Conservation (phyloP, 805 yeast species). For the Ogataea pignaliae region DNA sequence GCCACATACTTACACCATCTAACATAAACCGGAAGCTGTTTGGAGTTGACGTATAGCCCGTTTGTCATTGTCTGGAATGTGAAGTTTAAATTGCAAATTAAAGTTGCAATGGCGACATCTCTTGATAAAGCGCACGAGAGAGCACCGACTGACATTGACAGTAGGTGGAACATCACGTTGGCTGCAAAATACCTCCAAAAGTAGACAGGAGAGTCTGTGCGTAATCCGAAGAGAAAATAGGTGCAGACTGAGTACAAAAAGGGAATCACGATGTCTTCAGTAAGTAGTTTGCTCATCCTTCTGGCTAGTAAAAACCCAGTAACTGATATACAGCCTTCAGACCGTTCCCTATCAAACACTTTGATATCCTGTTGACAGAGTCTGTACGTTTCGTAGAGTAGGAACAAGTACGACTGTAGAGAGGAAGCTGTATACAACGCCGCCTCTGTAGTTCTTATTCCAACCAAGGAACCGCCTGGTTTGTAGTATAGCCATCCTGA, state of each 20-base stretch:
- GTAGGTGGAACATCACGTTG: conserved; percentile 50
- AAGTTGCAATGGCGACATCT: conserved; percentile 57
- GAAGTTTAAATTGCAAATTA: conserved; percentile 58
- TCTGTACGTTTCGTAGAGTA: conserved; percentile 56
- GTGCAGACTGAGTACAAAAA: conserved; percentile 56
- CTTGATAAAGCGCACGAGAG: conserved; percentile 50
- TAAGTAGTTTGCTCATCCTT: conserved; percentile 55
- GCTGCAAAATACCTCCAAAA: conserved; percentile 64
- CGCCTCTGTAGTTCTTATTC: conserved; percentile 57
- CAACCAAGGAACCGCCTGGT: conserved; percentile 56
- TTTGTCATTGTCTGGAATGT: conserved; percentile 74
- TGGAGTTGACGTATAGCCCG: conserved; percentile 75
- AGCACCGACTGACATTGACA: conserved; percentile 53
- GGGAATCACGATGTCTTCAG: conserved; percentile 67
- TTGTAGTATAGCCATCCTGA: conserved; percentile 74
- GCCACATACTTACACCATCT: conserved; percentile 79
- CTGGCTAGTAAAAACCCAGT: conserved; percentile 65
- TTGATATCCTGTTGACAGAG: conserved; percentile 50
- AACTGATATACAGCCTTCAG: conserved; percentile 63
- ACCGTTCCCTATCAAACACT: conserved; percentile 61
- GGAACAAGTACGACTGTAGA: conserved; percentile 50
- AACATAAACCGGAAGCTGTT: conserved; percentile 76
- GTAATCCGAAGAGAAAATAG: conserved; percentile 74
- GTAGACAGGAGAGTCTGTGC: conserved; percentile 38
- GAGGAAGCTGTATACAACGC: conserved; percentile 50